A percentile compares a stretch with the other conserved stretches of the same genome.
Conservation (phyloP, 495 filamentous ascomycete genomes). For the Staphylotrichum tortipilum region DNA sequence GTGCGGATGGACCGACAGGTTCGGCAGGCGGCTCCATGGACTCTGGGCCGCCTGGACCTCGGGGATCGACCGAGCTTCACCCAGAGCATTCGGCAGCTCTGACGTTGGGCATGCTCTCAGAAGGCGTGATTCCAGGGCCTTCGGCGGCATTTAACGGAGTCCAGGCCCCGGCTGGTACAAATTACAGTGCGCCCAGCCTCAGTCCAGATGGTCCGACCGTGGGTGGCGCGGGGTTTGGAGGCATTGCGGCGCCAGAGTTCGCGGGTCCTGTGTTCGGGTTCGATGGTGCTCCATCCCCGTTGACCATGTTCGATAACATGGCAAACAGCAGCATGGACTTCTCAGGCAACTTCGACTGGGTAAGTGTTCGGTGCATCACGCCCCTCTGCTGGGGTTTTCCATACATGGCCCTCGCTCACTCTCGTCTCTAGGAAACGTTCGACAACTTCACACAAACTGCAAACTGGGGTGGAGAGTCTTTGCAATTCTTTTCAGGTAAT, state of each 20-base stretch:
- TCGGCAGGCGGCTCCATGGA: conserved; percentile 18
- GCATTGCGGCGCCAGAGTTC: conserved; percentile 37
- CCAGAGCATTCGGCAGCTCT: conserved; percentile 66
- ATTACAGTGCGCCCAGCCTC: conserved; percentile 29
- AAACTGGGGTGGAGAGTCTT: conserved; percentile 38
- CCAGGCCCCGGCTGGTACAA: conserved; percentile 31
- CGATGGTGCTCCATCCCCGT: conserved; percentile 47
- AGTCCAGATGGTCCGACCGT: conserved; percentile 15
- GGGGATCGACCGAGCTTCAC: conserved; percentile 30
- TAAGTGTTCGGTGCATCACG: no score
- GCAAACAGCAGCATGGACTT: conserved; percentile 39
- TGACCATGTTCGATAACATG: conserved; percentile 40
- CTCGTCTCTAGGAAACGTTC: conserved; percentile 33
- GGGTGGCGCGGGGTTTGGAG: conserved; percentile 16
- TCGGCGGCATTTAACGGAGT: conserved; percentile 26
- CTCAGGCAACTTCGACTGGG: conserved; percentile 65
- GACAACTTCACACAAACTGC: conserved; percentile 43
- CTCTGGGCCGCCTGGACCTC: conserved; percentile 22
- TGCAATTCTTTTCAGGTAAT: conserved; percentile 40
- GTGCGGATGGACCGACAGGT: conserved; percentile 11
- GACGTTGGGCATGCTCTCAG: conserved; percentile 71
- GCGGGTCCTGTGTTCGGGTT: conserved; percentile 48
- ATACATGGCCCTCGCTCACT: background rate
- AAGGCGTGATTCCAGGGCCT: conserved; percentile 55
- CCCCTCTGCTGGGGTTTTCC: no score